phyloP scores from a whole-genome alignment of 768 basidiomycete genomes.

The Tephrocybe sp. region DNA sequence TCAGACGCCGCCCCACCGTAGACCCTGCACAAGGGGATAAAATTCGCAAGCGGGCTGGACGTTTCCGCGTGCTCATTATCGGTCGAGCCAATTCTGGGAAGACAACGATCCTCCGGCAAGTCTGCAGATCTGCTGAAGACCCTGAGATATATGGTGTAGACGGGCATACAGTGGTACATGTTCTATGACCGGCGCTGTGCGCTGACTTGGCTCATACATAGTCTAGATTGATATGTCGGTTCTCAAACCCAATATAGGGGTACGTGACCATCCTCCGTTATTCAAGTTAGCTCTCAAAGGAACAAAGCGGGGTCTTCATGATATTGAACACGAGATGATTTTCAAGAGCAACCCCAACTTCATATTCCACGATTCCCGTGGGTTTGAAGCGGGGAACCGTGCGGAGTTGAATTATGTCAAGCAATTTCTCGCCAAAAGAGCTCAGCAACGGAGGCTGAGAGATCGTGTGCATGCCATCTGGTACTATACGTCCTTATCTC shows the following conservation, averaged over 20 bases:
- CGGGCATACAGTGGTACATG: slow-evolving; percentile 20
- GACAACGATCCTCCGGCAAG: slow-evolving; percentile 35
- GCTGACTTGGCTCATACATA: neutral
- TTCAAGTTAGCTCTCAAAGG: neutral
- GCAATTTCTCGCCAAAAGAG: slow-evolving; percentile 7
- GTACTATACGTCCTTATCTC: neutral
- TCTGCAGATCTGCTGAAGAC: slow-evolving; percentile 32
- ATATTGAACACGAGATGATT: slow-evolving; percentile 12
- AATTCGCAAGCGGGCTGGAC: slow-evolving; percentile 20
- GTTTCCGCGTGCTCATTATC: slow-evolving; percentile 38
- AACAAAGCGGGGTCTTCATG: slow-evolving; percentile 11
- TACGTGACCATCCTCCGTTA: neutral
- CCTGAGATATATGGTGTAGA: slow-evolving; percentile 23
- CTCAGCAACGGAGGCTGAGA: neutral
- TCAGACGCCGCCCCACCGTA: neutral
- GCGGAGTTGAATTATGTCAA: slow-evolving; percentile 7
- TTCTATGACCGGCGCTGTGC: neutral
- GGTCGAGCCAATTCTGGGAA: slow-evolving; percentile 39
- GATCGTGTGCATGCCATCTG: slow-evolving; percentile 17
- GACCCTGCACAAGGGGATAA: neutral
- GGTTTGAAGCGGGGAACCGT: slow-evolving; percentile 17
- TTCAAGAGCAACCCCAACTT: slow-evolving; percentile 13
- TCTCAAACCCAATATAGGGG: neutral
- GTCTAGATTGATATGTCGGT: slow-evolving; percentile 2
- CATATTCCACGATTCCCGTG: slow-evolving; percentile 13